A percentile compares a stretch with the other conserved stretches of the same genome.
Evolutionary conservation across 768 basidiomycete species (phyloP).

Genomic region (Dendrothele bispora): DNA sequence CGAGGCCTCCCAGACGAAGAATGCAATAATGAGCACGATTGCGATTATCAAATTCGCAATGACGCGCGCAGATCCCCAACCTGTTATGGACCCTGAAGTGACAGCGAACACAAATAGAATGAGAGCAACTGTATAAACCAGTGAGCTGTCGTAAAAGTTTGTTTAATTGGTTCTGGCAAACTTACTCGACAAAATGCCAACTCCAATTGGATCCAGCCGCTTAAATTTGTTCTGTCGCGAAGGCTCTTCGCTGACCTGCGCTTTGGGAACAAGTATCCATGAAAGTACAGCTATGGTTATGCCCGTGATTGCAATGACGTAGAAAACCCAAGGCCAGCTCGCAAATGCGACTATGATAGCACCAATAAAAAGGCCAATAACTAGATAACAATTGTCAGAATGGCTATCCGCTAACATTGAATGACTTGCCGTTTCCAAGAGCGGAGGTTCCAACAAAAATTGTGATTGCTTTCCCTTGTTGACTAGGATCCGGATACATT

Average conservation of each 20-base stretch:
- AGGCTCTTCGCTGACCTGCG: no score
- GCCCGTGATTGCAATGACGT: slow-evolving; percentile 36
- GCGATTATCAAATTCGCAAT: slow-evolving; percentile 48
- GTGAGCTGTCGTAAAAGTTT: not conserved
- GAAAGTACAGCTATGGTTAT: slow-evolving; percentile 26
- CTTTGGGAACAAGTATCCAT: slow-evolving; percentile 30
- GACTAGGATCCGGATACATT: slow-evolving; percentile 42
- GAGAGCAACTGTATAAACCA: slow-evolving; percentile 25
- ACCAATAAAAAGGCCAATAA: slow-evolving; percentile 36
- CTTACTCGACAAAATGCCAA: slow-evolving; percentile 7
- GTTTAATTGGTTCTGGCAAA: not conserved
- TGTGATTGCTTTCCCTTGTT: slow-evolving; percentile 44
- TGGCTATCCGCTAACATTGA: not conserved
- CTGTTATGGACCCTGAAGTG: slow-evolving; percentile 46
- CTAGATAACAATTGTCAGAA: slow-evolving; percentile 10
- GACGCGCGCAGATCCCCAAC: slow-evolving; percentile 48
- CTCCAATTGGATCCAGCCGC: slow-evolving; percentile 10
- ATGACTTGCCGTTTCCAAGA: slow-evolving; percentile 36
- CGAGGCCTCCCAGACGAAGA: slow-evolving; percentile 52
- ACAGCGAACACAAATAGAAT: slow-evolving; percentile 42
- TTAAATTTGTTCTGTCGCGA: slow-evolving; percentile 3
- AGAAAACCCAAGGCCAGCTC: slow-evolving; percentile 48
- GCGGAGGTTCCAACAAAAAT: slow-evolving; percentile 45
- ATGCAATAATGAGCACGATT: slow-evolving; percentile 34
- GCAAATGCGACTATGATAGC: slow-evolving; percentile 35